Percentiles rank a stretch among this genome's conserved stretches.
phyloP scores from a whole-genome alignment of 345 rosid species.

The Arabidopsis thaliana region TAIR10.1 NC_003075.7:18170501-18171000 shows the following conservation, averaged over 20 bases:
- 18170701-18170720: conserved; percentile 83
- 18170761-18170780: conserved; percentile 70
- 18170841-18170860: conserved; percentile 87
- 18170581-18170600: conserved; percentile 79
- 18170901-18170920: conserved; percentile 20
- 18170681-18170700: conserved; percentile 93
- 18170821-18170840: conserved; percentile 82
- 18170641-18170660: conserved; percentile 77
- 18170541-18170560: conserved; percentile 89
- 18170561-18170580: conserved; percentile 78
- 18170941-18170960: conserved; percentile 6
- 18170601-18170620: conserved; percentile 70
- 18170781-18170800: conserved; percentile 76
- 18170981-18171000: background rate
- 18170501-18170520: background rate
- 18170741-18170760: conserved; percentile 76
- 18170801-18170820: conserved; percentile 65
- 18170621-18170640: conserved; percentile 56
- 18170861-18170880: conserved; percentile 76
- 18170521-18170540: background rate
- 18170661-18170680: conserved; percentile 83
- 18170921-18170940: background rate
- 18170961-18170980: background rate
- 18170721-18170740: conserved; percentile 94
- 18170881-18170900: conserved; percentile 52